Evolutionary conservation across 1,139 yeast genomes (phyloP).

Genomic region (Taphrina wiesneri): DNA sequence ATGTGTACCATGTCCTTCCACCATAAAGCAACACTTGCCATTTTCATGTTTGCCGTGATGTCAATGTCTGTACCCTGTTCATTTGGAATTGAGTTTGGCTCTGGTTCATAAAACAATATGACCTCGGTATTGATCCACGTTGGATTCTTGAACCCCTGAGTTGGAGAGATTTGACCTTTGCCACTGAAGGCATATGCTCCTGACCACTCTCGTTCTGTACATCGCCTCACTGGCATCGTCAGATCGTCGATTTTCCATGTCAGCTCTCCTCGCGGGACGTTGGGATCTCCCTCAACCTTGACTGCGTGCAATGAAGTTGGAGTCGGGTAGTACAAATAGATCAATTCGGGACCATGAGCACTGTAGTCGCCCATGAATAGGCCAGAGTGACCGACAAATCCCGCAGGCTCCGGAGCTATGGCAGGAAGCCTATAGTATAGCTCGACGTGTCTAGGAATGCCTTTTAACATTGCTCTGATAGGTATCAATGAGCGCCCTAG

Average conservation of each 20-base stretch:
- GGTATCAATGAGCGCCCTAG: background rate
- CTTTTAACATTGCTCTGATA: background rate
- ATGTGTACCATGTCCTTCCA: conserved; percentile 15
- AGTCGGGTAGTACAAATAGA: conserved; percentile 10
- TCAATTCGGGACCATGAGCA: conserved; percentile 14
- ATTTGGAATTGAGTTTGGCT: background rate
- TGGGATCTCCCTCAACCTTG: conserved; percentile 40
- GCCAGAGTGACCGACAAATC: background rate
- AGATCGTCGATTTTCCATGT: conserved; percentile 43
- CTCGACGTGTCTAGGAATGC: conserved; percentile 5
- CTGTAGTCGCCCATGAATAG: conserved; percentile 19
- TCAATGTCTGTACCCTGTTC: background rate
- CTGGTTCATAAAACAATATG: conserved; percentile 11
- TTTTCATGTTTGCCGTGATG: background rate
- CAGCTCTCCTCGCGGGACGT: conserved; percentile 44
- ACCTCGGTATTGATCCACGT: conserved; percentile 37
- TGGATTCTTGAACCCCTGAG: conserved; percentile 40
- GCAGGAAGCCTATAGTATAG: conserved; percentile 4
- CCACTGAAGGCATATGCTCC: conserved; percentile 41
- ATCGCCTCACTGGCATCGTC: conserved; percentile 38
- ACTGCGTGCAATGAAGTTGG: conserved; percentile 10
- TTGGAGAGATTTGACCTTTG: conserved; percentile 41
- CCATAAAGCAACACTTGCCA: conserved; percentile 7
- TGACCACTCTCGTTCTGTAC: conserved; percentile 42
- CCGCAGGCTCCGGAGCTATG: background rate